Evolutionary conservation across 805 yeast species (phyloP).

Genomic region (Yamadazyma phyllophila): DNA sequence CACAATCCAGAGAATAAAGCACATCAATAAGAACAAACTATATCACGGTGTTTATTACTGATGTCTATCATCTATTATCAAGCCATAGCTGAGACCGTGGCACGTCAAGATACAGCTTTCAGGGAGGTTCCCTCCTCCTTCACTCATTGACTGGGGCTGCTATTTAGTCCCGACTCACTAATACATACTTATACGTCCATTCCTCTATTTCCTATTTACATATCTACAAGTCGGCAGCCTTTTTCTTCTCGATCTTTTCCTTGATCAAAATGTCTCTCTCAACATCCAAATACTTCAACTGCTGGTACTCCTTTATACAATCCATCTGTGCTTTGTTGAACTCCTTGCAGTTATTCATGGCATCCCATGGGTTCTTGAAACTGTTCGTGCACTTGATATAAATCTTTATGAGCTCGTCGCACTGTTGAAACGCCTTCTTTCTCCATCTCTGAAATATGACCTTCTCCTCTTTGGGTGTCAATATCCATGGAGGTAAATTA

Average conservation of each 20-base stretch:
- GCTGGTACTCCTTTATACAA: constrained; percentile 63
- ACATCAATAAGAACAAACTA: too few relatives aligned
- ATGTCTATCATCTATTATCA: too few relatives aligned
- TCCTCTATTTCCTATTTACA: constrained; percentile 10
- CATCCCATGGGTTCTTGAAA: constrained; percentile 56
- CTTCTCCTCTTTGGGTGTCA: constrained; percentile 75
- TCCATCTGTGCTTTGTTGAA: constrained; percentile 56
- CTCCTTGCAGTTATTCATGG: constrained; percentile 63
- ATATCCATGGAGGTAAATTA: constrained; percentile 68
- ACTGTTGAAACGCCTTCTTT: constrained; percentile 58
- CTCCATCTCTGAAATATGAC: constrained; percentile 71
- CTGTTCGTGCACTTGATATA: constrained; percentile 66
- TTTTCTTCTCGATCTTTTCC: constrained; percentile 41
- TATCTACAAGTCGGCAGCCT: not conserved
- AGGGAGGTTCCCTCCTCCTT: too few relatives aligned
- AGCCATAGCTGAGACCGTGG: too few relatives aligned
- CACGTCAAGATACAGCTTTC: too few relatives aligned
- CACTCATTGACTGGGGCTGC: too few relatives aligned
- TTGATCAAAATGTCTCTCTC: constrained; percentile 65
- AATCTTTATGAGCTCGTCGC: constrained; percentile 67
- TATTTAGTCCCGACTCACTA: too few relatives aligned
- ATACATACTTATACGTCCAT: too few relatives aligned
- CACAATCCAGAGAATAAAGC: too few relatives aligned
- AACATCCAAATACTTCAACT: constrained; percentile 61
- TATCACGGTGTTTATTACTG: too few relatives aligned